Conservation (phyloP, 2,329 filamentous ascomycete genomes). For the Xylariaceae sp. region DNA sequence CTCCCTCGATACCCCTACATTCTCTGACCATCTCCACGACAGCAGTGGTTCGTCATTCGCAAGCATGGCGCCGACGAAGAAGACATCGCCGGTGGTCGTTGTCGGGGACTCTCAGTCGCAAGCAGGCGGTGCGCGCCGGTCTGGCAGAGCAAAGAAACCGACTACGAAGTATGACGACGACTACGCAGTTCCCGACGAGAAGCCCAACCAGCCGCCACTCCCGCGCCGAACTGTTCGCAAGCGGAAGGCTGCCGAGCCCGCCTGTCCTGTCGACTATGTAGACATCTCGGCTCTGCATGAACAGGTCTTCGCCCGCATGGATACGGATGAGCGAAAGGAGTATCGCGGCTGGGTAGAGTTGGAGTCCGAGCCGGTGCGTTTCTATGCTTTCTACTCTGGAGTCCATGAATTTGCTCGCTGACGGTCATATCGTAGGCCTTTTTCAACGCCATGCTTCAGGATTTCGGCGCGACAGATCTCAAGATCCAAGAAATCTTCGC, state of each 20-base stretch:
- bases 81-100: neutral
- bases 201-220: slow-evolving; percentile 13
- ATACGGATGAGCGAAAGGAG: slow-evolving; percentile 47
- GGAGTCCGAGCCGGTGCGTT: slow-evolving; percentile 77
- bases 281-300: slow-evolving; percentile 37
- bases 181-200: slow-evolving; percentile 16
- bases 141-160: slow-evolving; percentile 21
- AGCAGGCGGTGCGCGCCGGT: slow-evolving; percentile 18
- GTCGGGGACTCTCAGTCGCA: slow-evolving; percentile 4
- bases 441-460: slow-evolving; percentile 78
- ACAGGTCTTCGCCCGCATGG: slow-evolving; percentile 44
- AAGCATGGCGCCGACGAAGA: slow-evolving; percentile 1
- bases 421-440: slow-evolving; percentile 51
- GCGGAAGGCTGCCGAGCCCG: slow-evolving; percentile 39
- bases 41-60: neutral
- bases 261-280: slow-evolving; percentile 28
- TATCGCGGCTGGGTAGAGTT: slow-evolving; percentile 78
- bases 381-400: neutral
- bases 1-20: neutral
- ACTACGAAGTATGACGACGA: slow-evolving; percentile 24
- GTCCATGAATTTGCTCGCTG: slow-evolving; percentile 15
- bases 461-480: slow-evolving; percentile 69
- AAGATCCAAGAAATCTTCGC: slow-evolving; percentile 72
- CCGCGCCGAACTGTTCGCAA: slow-evolving; percentile 33
- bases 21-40: neutral